These are phyloP conservation scores for Heliosperma pusillum DNA, from an alignment of 148 eudicot species.

Conservation along the genomic window DNA sequence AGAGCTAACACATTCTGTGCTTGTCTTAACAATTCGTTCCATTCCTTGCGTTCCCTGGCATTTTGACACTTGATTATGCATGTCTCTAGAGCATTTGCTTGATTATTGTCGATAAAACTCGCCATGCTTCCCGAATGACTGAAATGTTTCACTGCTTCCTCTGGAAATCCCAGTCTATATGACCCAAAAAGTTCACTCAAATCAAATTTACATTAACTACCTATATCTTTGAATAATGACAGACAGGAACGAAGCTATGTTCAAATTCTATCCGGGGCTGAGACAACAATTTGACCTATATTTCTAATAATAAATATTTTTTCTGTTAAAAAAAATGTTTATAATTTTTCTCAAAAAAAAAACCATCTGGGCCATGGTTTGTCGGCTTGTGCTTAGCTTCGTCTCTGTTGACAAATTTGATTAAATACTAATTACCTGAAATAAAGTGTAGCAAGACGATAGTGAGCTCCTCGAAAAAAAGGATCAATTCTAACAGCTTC, in stretches of 20 bases:
- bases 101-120: conserved; percentile 31
- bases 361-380: too few relatives aligned
- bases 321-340: too few relatives aligned
- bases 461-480: conserved; percentile 61
- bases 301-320: too few relatives aligned
- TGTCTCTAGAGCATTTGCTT: conserved; percentile 41
- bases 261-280: too few relatives aligned
- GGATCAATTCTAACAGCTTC: conserved; percentile 65
- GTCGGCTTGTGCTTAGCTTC: too few relatives aligned
- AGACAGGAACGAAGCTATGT: too few relatives aligned
- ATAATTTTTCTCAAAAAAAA: too few relatives aligned
- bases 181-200: background rate
- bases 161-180: conserved; percentile 58
- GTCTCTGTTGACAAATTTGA: background rate
- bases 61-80: conserved; percentile 38
- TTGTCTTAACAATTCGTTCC: conserved; percentile 43
- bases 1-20: conserved; percentile 35
- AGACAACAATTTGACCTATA: too few relatives aligned
- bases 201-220: background rate
- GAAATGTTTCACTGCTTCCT: conserved; percentile 54
- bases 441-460: conserved; percentile 60
- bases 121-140: conserved; percentile 43
- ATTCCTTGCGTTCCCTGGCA: conserved; percentile 37
- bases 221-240: background rate
- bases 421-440: conserved; percentile 39